Conservation (phyloP, 805 yeast species). For the Candida dajiaensis region DNA sequence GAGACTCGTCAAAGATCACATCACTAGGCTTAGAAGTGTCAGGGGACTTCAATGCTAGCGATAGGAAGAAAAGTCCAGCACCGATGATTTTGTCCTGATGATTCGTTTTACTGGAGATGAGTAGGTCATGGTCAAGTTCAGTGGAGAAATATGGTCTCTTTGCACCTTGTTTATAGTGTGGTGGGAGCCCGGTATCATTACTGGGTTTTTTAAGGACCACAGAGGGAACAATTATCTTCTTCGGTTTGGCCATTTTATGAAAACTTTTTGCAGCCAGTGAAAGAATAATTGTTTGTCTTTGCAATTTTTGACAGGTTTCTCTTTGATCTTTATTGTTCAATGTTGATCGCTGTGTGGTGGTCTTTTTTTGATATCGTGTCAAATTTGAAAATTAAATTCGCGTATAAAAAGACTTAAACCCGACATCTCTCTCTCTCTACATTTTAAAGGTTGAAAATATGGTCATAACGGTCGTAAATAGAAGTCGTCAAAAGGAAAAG, state of each 20-base stretch:
- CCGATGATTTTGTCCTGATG: constrained; percentile 15
- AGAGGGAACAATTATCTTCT: constrained; percentile 1
- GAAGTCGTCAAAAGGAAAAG: not conserved
- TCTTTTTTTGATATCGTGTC: not conserved
- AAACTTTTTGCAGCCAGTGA: too few species aligned
- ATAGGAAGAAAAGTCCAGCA: constrained; percentile 19
- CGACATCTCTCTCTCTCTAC: too few species aligned
- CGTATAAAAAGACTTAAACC: too few species aligned
- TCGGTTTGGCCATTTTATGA: constrained; percentile 13
- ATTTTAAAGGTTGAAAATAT: too few species aligned
- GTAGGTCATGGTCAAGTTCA: constrained; percentile 12
- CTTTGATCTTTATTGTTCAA: not conserved
- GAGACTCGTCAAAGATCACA: constrained; percentile 46
- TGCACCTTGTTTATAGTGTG: constrained; percentile 28
- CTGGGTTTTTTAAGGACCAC: not conserved
- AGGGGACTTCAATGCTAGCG: constrained; percentile 26
- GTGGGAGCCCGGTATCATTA: constrained; percentile 12
- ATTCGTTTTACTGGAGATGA: constrained; percentile 9
- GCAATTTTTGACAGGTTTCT: too few species aligned
- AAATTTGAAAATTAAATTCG: not conserved
- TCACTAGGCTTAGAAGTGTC: constrained; percentile 30
- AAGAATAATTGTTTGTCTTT: not conserved
- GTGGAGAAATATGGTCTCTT: constrained; percentile 28
- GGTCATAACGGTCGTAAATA: constrained; percentile 1
- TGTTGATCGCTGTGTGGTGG: too few species aligned